Evolutionary conservation across 345 rosid species (phyloP).

Genomic region (Euphorbia peplus): DNA sequence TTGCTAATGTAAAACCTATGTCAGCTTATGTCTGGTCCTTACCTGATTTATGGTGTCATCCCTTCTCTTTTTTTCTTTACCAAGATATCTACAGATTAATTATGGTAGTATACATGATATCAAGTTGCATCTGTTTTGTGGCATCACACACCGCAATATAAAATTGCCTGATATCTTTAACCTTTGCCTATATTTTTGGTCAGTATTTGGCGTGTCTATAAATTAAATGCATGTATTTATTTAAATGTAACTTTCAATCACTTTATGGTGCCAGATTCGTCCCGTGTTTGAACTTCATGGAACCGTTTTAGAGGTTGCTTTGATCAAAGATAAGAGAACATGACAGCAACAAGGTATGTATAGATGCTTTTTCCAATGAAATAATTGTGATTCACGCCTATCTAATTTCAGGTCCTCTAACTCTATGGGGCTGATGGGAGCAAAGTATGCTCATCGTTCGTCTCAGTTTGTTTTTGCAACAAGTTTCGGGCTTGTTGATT

Average conservation of each 20-base stretch:
- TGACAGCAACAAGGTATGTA: slow-evolving; percentile 94
- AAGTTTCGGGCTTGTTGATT: slow-evolving; percentile 60
- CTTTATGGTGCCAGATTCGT: slow-evolving; percentile 55
- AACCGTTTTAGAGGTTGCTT: slow-evolving; percentile 86
- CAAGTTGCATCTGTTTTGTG: background rate
- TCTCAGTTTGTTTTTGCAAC: slow-evolving; percentile 74
- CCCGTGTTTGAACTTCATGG: slow-evolving; percentile 87
- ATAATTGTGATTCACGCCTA: slow-evolving; percentile 43
- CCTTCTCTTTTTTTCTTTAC: background rate
- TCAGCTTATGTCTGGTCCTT: background rate
- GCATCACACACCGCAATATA: background rate
- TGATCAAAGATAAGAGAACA: slow-evolving; percentile 91
- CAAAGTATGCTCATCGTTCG: slow-evolving; percentile 71
- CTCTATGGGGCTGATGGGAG: slow-evolving; percentile 90
- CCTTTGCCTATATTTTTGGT: background rate
- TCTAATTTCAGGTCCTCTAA: slow-evolving; percentile 75
- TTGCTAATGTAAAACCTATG: background rate
- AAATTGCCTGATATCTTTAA: background rate
- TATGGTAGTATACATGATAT: background rate
- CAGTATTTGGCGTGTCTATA: slow-evolving; percentile 1
- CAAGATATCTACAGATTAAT: background rate
- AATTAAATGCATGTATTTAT: background rate
- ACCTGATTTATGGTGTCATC: background rate
- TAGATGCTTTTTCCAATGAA: slow-evolving; percentile 34
- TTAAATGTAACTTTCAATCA: background rate